These are phyloP conservation scores for Exophiala sideris DNA, from an alignment of 2,329 filamentous ascomycete species.

Conservation along the genomic window DNA sequence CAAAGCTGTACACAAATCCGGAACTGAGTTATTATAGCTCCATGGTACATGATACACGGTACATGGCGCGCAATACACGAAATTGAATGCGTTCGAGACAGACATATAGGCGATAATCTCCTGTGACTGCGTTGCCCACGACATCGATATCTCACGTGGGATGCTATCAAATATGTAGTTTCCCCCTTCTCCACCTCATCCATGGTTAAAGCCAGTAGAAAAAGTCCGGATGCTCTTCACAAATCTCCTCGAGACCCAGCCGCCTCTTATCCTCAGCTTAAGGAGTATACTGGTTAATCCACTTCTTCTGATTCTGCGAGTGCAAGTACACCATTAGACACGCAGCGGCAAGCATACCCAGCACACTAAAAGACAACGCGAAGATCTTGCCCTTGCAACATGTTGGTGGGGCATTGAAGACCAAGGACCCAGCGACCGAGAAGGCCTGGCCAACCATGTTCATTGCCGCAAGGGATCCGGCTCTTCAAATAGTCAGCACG, in stretches of 20 bases:
- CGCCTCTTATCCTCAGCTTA: background rate
- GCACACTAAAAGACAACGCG: background rate
- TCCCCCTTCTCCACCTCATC: too few species aligned
- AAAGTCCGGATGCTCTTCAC: conserved; percentile 3
- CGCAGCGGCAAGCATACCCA: background rate
- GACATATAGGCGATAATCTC: too few species aligned
- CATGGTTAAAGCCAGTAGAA: background rate
- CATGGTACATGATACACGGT: too few species aligned
- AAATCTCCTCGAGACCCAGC: conserved; percentile 6
- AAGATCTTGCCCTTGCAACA: background rate
- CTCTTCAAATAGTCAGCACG: background rate
- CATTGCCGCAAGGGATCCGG: background rate
- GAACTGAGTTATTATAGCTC: too few species aligned
- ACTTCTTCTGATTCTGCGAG: background rate
- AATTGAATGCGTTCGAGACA: too few species aligned
- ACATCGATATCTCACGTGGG: too few species aligned
- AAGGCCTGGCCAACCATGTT: background rate
- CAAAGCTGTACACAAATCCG: too few species aligned
- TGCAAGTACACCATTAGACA: background rate
- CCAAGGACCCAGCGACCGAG: background rate
- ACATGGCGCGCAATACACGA: too few species aligned
- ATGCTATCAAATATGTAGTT: too few species aligned
- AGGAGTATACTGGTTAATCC: background rate
- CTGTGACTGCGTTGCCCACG: too few species aligned
- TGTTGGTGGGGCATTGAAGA: background rate